phyloP scores from a whole-genome alignment of 257 asterid genomes.

The Buddleja alternifolia region DNA sequence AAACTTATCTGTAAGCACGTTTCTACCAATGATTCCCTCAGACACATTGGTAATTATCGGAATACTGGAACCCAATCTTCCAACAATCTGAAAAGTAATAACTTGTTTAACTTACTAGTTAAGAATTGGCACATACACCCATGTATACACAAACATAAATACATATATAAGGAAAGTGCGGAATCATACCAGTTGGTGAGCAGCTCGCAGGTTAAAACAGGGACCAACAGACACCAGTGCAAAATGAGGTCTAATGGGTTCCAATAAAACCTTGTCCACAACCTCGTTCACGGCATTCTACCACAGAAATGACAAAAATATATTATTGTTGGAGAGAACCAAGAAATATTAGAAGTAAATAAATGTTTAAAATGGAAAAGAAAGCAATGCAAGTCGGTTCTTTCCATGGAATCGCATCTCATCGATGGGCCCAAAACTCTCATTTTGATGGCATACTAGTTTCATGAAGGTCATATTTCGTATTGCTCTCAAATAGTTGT shows the following conservation, averaged over 20 bases:
- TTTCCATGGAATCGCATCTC: constrained; percentile 4
- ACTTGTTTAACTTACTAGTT: constrained; percentile 26
- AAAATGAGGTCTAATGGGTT: constrained; percentile 82
- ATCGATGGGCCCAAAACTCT: not conserved
- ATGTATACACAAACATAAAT: not conserved
- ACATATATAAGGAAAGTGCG: not conserved
- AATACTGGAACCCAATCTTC: constrained; percentile 52
- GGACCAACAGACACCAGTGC: constrained; percentile 74
- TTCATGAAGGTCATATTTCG: constrained; percentile 3
- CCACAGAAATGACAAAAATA: constrained; percentile 22
- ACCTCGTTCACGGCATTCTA: constrained; percentile 84
- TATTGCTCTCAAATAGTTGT: constrained; percentile 5
- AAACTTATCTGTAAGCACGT: constrained; percentile 53
- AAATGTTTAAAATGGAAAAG: not conserved
- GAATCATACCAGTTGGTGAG: constrained; percentile 52
- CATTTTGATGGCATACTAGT: not conserved
- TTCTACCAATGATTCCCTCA: constrained; percentile 70
- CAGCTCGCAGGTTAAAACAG: constrained; percentile 39
- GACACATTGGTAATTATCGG: constrained; percentile 58
- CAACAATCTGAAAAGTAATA: constrained; percentile 51
- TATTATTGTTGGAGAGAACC: constrained; percentile 23
- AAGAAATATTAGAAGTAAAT: not conserved
- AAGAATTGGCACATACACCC: constrained; percentile 14
- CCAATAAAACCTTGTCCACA: constrained; percentile 60
- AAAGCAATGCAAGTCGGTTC: not conserved